phyloP scores from a whole-genome alignment of 176 grass and related monocot species.

The Musa schizocarpa region DNA sequence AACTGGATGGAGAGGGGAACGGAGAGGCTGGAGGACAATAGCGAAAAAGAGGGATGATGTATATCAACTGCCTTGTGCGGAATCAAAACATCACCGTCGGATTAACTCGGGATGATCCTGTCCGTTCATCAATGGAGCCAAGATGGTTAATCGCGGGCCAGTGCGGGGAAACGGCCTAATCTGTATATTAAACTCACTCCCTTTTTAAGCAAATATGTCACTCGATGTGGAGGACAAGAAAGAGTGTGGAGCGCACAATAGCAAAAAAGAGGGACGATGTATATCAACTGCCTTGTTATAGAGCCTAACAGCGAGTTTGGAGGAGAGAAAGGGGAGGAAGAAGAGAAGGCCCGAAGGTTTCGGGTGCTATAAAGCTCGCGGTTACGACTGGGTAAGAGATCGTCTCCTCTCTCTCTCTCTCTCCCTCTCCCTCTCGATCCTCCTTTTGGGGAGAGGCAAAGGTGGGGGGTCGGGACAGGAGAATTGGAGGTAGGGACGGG shows the following conservation, averaged over 20 bases:
- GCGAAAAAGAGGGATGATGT: neutral
- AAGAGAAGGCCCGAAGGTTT: conserved; percentile 7
- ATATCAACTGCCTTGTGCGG: neutral
- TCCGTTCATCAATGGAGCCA: no score
- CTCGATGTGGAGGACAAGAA: no score
- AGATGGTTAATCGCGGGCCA: no score
- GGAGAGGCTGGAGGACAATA: neutral
- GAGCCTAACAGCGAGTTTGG: neutral
- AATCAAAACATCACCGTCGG: no score
- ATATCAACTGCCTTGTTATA: neutral
- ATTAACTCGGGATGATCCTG: no score
- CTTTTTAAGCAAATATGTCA: no score
- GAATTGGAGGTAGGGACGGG: conserved; percentile 7
- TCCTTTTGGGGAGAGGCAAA: neutral
- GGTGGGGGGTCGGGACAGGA: neutral
- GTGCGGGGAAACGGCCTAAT: no score
- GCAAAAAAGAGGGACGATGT: neutral
- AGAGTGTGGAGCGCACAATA: neutral
- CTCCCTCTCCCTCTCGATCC: conserved; percentile 6
- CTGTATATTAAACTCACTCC: no score
- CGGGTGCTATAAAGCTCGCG: conserved; percentile 10
- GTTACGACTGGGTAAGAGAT: neutral
- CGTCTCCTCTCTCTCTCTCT: neutral
- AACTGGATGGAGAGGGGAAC: no score
- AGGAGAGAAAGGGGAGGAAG: neutral